phyloP scores from a whole-genome alignment of 2,329 filamentous ascomycete genomes.

The Alternaria panax region DNA sequence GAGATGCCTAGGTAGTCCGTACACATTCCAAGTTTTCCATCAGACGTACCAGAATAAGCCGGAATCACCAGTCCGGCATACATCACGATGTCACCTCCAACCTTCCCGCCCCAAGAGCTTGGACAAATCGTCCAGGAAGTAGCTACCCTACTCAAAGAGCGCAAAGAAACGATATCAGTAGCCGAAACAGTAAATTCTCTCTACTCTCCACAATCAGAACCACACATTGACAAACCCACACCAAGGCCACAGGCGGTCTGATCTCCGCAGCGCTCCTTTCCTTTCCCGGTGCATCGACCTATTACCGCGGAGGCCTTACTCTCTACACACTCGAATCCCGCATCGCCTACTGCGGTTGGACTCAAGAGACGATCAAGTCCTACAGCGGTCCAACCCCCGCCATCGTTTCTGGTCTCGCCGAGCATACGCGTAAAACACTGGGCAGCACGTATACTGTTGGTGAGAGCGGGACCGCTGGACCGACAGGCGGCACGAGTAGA shows the following conservation, averaged over 20 bases:
- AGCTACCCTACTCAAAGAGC: conserved; percentile 60
- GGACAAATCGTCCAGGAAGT: conserved; percentile 59
- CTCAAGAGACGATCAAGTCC: conserved; percentile 56
- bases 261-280: conserved; percentile 67
- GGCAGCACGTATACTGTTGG: conserved; percentile 64
- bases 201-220: not conserved
- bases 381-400: conserved; percentile 68
- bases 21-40: not conserved
- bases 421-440: conserved; percentile 63
- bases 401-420: conserved; percentile 64
- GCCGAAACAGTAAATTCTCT: conserved; percentile 63
- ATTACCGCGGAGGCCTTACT: conserved; percentile 70
- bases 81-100: conserved; percentile 33
- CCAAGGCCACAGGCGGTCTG: conserved; percentile 67
- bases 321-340: conserved; percentile 67
- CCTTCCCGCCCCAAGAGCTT: conserved; percentile 54
- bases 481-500: conserved; percentile 62
- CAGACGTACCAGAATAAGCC: not conserved
- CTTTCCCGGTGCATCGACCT: conserved; percentile 63
- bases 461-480: conserved; percentile 71
- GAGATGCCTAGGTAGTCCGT: not conserved
- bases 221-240: not conserved
- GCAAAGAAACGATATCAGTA: conserved; percentile 65
- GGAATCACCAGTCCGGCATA: not conserved
- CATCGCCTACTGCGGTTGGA: conserved; percentile 68